Conservation (phyloP, 306 rosid species). For the Alnus rubra region DNA sequence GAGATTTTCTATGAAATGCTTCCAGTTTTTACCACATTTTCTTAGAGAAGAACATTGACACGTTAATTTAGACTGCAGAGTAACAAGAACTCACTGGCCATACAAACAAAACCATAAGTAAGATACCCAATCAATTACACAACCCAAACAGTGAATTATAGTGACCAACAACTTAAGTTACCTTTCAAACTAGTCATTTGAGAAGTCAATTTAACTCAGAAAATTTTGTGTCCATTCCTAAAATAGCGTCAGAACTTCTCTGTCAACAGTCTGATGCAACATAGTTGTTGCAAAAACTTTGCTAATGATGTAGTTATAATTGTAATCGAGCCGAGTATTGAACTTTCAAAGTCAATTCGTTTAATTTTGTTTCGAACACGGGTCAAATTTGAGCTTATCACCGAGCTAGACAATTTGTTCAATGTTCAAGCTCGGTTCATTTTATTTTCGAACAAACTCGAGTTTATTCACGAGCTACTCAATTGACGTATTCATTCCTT, state of each 20-base stretch:
- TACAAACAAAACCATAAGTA: background rate
- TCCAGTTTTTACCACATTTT: background rate
- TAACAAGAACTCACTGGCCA: background rate
- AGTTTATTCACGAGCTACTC: too few relatives aligned
- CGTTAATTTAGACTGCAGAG: background rate
- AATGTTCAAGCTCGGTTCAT: too few relatives aligned
- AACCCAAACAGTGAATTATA: background rate
- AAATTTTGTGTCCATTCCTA: background rate
- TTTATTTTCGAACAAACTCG: too few relatives aligned
- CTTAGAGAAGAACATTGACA: background rate
- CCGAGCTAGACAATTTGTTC: too few relatives aligned
- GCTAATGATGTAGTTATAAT: too few relatives aligned
- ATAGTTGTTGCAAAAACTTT: background rate
- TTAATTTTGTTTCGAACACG: too few relatives aligned
- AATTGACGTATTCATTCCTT: too few relatives aligned
- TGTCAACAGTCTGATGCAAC: background rate
- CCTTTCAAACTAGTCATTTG: background rate
- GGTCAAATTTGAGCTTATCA: too few relatives aligned
- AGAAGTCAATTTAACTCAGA: background rate
- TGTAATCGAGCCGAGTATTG: too few relatives aligned
- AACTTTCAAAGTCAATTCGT: too few relatives aligned
- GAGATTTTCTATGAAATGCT: background rate
- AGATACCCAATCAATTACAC: background rate
- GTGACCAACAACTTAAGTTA: background rate
- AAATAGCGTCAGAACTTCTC: background rate